Evolutionary conservation across 371 early-diverging fungal genomes (phyloP), one percentile per base, ranked within the genome.

Genomic region (Catenaria anguillulae): DNA sequence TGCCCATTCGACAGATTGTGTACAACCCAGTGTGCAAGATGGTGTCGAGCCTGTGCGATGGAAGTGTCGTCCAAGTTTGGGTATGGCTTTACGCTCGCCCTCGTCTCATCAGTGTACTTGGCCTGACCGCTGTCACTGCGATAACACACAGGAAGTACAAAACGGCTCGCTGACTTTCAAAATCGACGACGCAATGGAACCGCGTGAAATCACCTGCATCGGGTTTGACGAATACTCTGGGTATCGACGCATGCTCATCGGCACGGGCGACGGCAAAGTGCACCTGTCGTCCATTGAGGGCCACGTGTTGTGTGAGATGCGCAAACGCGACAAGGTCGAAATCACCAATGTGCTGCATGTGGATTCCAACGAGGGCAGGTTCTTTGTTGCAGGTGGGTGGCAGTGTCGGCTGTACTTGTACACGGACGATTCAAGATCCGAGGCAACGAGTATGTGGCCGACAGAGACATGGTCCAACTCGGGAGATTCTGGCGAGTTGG

Each of bases 201-300:
- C 52, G 8, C 26, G 29, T 15, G 52, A 50, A 2, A 71, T 34
- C 71, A 78, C 62, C 74, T 79, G 60, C 70, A 77, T 62, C 78
- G 77, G 66, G 75, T 78, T 58, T n/a, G 29, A 46, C 29, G 31
- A 50, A 13, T 50, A 29, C 31, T 50, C 50, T 56, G 26, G 42
- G 6, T n/a, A 13, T 34, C 52, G 42, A 31, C 24, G 56, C 1
- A 40, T 56, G n/a, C 24, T 48, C 52, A 29, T 23, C 24, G 31
- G 26, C 26, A 50, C n/a, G 62, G 80, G 55, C 63, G 77, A 6
- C 67, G 77, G 26, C 77, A 78, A 1, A 75, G 76, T 23, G 68
- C 75, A 60, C 64, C 76, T 35, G 77, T 77, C 56, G 71, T 77
- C 75, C 65, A 79, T 77, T 66, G 77, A 77, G 61, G 80, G 80